Base-by-base conservation (phyloP, 257 asterid genomes). In the Ilex aquifolium region DNA sequence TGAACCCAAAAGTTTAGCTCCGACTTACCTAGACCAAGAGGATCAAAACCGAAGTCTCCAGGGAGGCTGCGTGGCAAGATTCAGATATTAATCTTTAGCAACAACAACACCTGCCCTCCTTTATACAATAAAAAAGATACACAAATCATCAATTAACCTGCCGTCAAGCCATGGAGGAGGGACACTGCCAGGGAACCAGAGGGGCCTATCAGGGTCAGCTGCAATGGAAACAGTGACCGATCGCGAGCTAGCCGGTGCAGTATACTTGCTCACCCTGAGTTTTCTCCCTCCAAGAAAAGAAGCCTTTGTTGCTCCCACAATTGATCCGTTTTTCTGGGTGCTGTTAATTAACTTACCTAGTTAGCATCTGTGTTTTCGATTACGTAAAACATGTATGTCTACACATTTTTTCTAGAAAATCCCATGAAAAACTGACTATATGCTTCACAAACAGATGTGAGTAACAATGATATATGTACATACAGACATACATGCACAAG, bases 131-230 rank as follows among this genome's bases (percentile, higher is more conserved):
- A 57, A 69, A 7, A 8, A 2, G 32, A 17, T 31, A 48, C 27
- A 21, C 44, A n/a, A 2, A 36, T 50, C 7, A 31, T 11, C 32
- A 36, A 2, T 61, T 16, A 31, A 90, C 97, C 95, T 90, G 82
- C 99, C 99, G 56, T 93, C 97, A 16, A 93, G 97, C 99, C 99
- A 90, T 31, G 88, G 79, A 32, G 99, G 99, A 62, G 99, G 96
- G 72, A 86, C 79, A 82, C 95, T 93, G 30, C 99, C 99, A 0
- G 99, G 99, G 84, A 93, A 93, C 99, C 99, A 93, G 39, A 93
- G 57, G n/a, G 99, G 99, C 52, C 97, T 80, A 29, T 90, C 70
- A 0, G 96, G 97, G 8, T 93, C 99, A 11, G 97, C 86, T 12
- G 87, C 96, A 14, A 75, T 80, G 21, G 90, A 74, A 15, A 83